Base-by-base conservation (phyloP, 2,329 filamentous ascomycete genomes). In the Coniella vitis region DNA sequence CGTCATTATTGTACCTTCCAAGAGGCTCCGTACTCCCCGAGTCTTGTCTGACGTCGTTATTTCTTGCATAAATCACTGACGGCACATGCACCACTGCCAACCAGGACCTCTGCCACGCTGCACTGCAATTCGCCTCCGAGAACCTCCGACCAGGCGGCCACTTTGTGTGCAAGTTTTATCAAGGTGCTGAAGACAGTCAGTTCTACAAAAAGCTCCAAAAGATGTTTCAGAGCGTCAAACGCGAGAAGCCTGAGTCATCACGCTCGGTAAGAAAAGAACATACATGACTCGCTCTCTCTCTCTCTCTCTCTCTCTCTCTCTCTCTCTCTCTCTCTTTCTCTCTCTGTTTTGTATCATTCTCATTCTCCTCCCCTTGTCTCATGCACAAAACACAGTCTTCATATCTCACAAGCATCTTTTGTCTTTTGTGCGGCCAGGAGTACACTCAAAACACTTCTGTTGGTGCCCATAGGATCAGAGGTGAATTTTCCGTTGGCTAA, bases 81-180 rank as follows among this genome's bases (percentile, higher is more conserved):
- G n/a, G n/a, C n/a, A n/a, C n/a, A n/a, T n/a, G n/a, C n/a, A n/a
- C n/a, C n/a, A n/a, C n/a, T n/a, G n/a, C n/a, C 9, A 9, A 34
- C 29, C 4, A 97, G 93, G 90, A 96, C 64, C 81, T 98, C 36
- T 98, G 93, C 67, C 71, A 78, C 54, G 88, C 91, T 20, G 93
- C 93, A 4, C 73, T 98, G 38, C 74, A 76, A 13, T 98, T 98
- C 68, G 83, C 86, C 44, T 87, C 83, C 65, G 88, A 95, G 57
- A 93, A 88, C 7, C 75, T 98, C 19, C 84, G 80, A 58, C 69
- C 79, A 3, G 89, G 88, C 17, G 93, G 94, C 2, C 86, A 95
- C 64, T 95, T 98, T 59, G 78, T 98, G 38, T 96, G 91, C 77
- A 98, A 98, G 67, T 98, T 95, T 67, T 98, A 97, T 65, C 88